phyloP scores from a whole-genome alignment of 192 early-diverging fungal genomes.

The Coemansia sp. region DNA sequence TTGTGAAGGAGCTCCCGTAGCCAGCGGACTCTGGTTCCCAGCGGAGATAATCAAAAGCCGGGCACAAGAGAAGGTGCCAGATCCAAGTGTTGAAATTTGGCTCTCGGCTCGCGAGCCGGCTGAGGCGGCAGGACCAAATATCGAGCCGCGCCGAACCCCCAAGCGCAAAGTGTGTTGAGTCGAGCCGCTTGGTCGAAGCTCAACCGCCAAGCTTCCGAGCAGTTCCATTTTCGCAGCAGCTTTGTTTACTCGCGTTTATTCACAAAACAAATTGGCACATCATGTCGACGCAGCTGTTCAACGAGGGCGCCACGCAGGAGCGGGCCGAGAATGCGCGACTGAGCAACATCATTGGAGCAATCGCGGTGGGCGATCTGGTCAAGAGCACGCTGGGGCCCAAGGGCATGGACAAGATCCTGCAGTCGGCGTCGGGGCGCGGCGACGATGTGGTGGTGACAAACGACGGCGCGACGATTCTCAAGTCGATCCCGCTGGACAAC shows the following conservation, averaged over 20 bases:
- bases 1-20: no score
- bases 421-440: conserved; percentile 62
- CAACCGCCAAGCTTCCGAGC: no score
- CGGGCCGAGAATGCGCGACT: conserved; percentile 96
- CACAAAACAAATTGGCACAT: not conserved
- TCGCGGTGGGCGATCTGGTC: conserved; percentile 97
- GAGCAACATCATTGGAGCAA: conserved; percentile 87
- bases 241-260: not conserved
- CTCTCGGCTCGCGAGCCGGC: no score
- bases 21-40: no score
- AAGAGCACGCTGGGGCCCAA: conserved; percentile 97
- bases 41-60: no score
- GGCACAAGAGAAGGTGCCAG: no score
- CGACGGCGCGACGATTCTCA: conserved; percentile 99
- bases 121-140: no score
- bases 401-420: conserved; percentile 99
- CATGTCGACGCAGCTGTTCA: conserved; percentile 82
- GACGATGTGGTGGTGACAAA: conserved; percentile 89
- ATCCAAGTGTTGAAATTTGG: no score
- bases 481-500: conserved; percentile 95
- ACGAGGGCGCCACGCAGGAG: conserved; percentile 93
- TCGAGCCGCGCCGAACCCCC: no score
- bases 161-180: no score
- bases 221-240: no score
- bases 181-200: no score